These are phyloP conservation scores for Rhododendron henanense DNA, from an alignment of 148 eudicot species.

Conservation along the genomic window DNA sequence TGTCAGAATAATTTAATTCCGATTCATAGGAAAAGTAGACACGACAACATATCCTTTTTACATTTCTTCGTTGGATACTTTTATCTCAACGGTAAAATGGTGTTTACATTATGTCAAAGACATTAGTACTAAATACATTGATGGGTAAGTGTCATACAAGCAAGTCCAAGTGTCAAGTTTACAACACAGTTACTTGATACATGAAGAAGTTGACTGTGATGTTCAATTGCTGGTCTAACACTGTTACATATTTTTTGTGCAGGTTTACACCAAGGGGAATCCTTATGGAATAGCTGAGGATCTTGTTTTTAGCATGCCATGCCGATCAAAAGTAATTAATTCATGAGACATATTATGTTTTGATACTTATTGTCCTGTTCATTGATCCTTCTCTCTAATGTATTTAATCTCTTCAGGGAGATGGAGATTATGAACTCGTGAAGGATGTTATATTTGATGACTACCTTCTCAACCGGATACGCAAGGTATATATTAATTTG, in stretches of 20 bases:
- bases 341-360: background rate
- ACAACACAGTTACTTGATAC: background rate
- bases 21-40: background rate
- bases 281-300: slow-evolving; percentile 91
- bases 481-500: slow-evolving; percentile 39
- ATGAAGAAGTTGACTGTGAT: background rate
- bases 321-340: slow-evolving; percentile 74
- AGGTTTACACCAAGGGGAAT: slow-evolving; percentile 92
- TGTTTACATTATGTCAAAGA: background rate
- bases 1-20: background rate
- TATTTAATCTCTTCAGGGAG: slow-evolving; percentile 49
- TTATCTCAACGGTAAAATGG: background rate
- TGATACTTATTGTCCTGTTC: background rate
- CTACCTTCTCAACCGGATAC: slow-evolving; percentile 62
- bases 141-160: background rate
- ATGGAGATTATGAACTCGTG: slow-evolving; percentile 94
- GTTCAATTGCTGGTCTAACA: background rate
- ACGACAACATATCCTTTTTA: background rate
- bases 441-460: slow-evolving; percentile 76
- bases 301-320: slow-evolving; percentile 98
- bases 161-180: background rate
- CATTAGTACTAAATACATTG: background rate
- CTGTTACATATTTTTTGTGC: background rate
- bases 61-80: background rate
- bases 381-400: background rate